Evolutionary conservation across 805 yeast species (phyloP).

Genomic region (Saccharomycopsis selenospora): DNA sequence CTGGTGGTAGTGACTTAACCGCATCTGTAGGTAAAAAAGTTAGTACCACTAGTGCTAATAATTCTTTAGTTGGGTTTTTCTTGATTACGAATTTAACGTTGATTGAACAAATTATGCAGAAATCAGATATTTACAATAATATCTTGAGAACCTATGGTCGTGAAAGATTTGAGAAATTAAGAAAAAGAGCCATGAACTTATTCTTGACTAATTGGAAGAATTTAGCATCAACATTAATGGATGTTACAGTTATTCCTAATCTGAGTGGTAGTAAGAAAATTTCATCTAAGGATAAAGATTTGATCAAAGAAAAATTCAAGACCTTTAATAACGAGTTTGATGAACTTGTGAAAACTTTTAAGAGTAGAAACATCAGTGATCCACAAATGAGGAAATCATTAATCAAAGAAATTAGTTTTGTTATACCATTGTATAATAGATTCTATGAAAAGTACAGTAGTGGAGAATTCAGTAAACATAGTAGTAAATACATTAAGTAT

Average conservation of each 20-base stretch:
- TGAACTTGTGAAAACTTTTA: conserved; percentile 59
- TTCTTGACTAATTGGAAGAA: conserved; percentile 76
- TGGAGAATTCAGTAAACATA: conserved; percentile 67
- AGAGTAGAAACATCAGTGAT: conserved; percentile 59
- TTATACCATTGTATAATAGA: conserved; percentile 77
- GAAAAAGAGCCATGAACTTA: conserved; percentile 64
- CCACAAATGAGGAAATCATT: conserved; percentile 54
- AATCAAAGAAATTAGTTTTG: conserved; percentile 59
- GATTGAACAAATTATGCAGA: conserved; percentile 64
- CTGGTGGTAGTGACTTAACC: background rate
- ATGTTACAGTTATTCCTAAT: conserved; percentile 54
- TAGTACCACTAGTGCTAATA: too few relatives aligned
- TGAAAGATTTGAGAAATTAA: conserved; percentile 57
- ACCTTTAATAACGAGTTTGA: conserved; percentile 82
- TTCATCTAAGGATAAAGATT: conserved; percentile 70
- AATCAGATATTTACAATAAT: conserved; percentile 43
- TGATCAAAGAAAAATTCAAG: conserved; percentile 75
- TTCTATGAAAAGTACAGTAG: conserved; percentile 69
- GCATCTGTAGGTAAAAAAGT: conserved; percentile 16
- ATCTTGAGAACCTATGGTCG: conserved; percentile 54
- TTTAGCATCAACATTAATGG: conserved; percentile 70
- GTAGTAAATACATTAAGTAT: conserved; percentile 63
- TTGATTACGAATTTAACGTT: conserved; percentile 63
- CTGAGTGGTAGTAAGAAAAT: conserved; percentile 22
- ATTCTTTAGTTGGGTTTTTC: conserved; percentile 53